Evolutionary conservation across 805 yeast genomes (phyloP), one percentile per base, ranked within the genome.

Genomic region (Yarrowia keelungensis): DNA sequence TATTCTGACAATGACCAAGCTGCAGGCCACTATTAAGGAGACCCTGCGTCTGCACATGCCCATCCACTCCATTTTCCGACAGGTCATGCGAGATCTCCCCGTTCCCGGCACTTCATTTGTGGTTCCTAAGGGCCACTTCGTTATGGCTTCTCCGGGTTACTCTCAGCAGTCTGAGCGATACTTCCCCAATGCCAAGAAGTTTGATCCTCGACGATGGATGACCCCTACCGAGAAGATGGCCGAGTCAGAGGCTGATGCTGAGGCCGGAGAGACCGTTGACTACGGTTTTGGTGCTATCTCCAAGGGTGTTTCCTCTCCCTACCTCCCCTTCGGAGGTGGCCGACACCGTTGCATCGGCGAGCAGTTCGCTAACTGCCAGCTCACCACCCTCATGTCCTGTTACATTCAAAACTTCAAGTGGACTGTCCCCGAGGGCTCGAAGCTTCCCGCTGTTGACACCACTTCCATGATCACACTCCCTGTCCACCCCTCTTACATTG

Each of bases 331-430:
- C 76, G 99, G 99, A 74, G 99, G 98, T 79, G 99, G 99, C 73
- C 90, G 99, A 85, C 99, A 95, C 80, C 90, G 99, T 82, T 95
- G 99, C 82, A 94, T 95, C 76, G 99, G 99, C 78, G 99, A 95
- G 81, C 98, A 94, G 78, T 95, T 95, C 81, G 99, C 99, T 35
- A 91, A 88, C 79, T 87, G 89, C 73, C 99, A 95, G 83, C 85
- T 95, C 72, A 97, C 97, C 62, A 88, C 95, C 62, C 83, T 95
- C 70, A 82, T 95, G 76, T 80, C 91, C 46, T 86, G 92, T 16
- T 90, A 83, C 77, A 84, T 94, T 42, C 89, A 88, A 79, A 87
- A 89, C 71, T 80, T 90, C 77, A 89, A 85, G 77, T 93, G 97
- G 97, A 83, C 84, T 46, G 82, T 87, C 69, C 86, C 89, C 62